phyloP scores from a whole-genome alignment of 345 rosid genomes.

The Citrus trifoliata region DNA sequence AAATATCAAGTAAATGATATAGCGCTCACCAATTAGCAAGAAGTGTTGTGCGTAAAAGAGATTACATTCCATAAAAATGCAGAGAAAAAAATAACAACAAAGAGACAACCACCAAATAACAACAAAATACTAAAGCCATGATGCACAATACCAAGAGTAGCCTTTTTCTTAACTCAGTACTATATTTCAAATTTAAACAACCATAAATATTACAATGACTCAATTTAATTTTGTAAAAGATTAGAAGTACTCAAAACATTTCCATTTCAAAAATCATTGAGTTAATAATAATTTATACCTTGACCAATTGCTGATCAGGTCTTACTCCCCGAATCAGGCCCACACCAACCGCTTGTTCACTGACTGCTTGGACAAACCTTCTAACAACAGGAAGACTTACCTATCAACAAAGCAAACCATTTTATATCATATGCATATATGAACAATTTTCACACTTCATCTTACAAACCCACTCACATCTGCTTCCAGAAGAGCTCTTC shows the following conservation, averaged over 20 bases:
- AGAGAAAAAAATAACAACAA: neutral
- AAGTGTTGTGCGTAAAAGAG: neutral
- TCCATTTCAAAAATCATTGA: neutral
- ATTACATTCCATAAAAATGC: neutral
- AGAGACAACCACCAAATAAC: neutral
- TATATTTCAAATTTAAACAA: neutral
- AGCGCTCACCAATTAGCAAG: neutral
- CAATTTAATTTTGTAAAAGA: neutral
- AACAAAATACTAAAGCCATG: neutral
- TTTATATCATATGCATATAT: neutral
- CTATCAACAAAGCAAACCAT: constrained; percentile 39
- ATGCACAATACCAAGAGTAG: neutral
- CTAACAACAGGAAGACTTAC: constrained; percentile 97
- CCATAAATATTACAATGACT: neutral
- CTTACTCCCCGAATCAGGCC: constrained; percentile 84
- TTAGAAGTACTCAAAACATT: neutral
- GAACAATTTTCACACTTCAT: neutral
- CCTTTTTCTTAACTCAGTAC: no score
- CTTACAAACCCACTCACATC: constrained; percentile 63
- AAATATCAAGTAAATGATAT: no score
- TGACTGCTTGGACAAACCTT: constrained; percentile 87
- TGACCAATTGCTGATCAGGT: constrained; percentile 96
- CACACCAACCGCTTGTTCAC: constrained; percentile 88
- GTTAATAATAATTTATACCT: constrained; percentile 43
- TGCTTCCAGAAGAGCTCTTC: constrained; percentile 96